Conservation (phyloP, 371 early-diverging fungal species). For the Syncephalastrum racemosum region DNA sequence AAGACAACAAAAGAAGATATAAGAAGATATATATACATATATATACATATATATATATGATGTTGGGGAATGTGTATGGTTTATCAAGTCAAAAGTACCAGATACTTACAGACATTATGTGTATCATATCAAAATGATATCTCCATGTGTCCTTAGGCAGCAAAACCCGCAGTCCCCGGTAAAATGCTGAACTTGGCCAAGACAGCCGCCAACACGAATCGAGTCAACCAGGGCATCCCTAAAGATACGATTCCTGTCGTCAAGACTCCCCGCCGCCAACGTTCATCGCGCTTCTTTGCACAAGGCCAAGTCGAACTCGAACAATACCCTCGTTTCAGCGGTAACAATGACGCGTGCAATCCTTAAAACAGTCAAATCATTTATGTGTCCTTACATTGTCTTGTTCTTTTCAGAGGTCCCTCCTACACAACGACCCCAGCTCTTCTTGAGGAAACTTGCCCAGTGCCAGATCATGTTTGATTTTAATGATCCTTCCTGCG, state of each 20-base stretch:
- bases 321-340: conserved; percentile 70
- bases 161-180: background rate
- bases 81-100: background rate
- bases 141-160: background rate
- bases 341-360: conserved; percentile 31
- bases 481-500: conserved; percentile 84
- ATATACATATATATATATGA: too few relatives aligned
- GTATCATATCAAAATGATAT: background rate
- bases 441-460: conserved; percentile 84
- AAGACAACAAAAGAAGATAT: conserved; percentile 2
- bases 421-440: conserved; percentile 65
- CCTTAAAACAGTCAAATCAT: too few relatives aligned
- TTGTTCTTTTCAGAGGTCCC: conserved; percentile 60
- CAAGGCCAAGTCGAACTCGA: conserved; percentile 76
- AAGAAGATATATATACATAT: background rate
- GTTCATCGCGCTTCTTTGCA: conserved; percentile 83
- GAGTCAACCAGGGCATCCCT: conserved; percentile 28
- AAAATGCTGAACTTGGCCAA: conserved; percentile 5
- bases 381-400: background rate
- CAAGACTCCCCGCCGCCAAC: conserved; percentile 82
- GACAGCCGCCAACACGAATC: background rate
- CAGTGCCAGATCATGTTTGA: conserved; percentile 94
- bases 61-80: background rate
- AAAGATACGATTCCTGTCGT: conserved; percentile 79
- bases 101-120: background rate